Evolutionary conservation across 2,329 filamentous ascomycete genomes (phyloP).

Genomic region (Fusarium continuum): DNA sequence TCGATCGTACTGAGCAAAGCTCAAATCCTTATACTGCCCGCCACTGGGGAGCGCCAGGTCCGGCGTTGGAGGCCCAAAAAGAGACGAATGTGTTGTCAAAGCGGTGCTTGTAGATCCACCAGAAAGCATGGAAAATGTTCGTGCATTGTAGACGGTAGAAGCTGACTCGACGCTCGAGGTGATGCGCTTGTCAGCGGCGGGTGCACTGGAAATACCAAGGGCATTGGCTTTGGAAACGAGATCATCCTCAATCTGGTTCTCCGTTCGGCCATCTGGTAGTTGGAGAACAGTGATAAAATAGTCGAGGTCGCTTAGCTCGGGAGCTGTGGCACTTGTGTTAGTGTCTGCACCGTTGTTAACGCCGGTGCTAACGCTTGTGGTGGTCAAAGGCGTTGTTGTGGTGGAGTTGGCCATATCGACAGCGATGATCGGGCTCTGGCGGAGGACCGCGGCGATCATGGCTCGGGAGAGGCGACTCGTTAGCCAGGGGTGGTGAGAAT

Average conservation of each 20-base stretch:
- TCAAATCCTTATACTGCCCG: slow-evolving; percentile 52
- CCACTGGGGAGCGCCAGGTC: slow-evolving; percentile 39
- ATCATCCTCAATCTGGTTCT: slow-evolving; percentile 52
- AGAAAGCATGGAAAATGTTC: slow-evolving; percentile 57
- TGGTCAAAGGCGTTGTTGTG: slow-evolving; percentile 24
- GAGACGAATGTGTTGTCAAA: slow-evolving; percentile 56
- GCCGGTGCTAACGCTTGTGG: slow-evolving; percentile 27
- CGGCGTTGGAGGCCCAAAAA: slow-evolving; percentile 44
- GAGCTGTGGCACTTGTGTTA: slow-evolving; percentile 34
- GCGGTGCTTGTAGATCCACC: slow-evolving; percentile 53
- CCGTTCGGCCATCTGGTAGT: slow-evolving; percentile 47
- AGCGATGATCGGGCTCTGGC: slow-evolving; percentile 32
- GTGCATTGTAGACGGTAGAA: slow-evolving; percentile 54
- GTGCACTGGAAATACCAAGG: slow-evolving; percentile 48
- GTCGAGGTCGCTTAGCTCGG: slow-evolving; percentile 53
- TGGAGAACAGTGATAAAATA: slow-evolving; percentile 54
- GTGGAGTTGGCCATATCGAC: slow-evolving; percentile 33
- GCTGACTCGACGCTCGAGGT: slow-evolving; percentile 54
- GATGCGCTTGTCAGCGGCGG: slow-evolving; percentile 48
- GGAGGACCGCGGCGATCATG: slow-evolving; percentile 32
- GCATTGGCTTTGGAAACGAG: slow-evolving; percentile 49
- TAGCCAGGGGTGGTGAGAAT: slow-evolving; percentile 12
- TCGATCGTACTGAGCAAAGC: slow-evolving; percentile 62
- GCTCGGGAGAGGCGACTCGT: slow-evolving; percentile 15
- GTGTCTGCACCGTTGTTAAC: slow-evolving; percentile 21